Evolutionary conservation across 2,329 filamentous ascomycete species (phyloP).

Genomic region (Cladophialophora carrionii): DNA sequence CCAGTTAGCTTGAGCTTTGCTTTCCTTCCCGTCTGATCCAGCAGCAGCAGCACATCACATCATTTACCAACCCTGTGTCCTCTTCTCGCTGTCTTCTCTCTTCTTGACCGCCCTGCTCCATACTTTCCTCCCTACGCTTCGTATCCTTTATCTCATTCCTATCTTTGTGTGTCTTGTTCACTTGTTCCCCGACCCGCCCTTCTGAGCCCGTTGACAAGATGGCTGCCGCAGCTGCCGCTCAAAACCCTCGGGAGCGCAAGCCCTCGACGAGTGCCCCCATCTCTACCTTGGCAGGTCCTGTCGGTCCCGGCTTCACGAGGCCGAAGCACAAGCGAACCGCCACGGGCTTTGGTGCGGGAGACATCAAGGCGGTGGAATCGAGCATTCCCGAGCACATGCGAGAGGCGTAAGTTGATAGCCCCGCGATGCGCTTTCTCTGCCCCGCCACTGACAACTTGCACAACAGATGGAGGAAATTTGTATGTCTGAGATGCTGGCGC

Average conservation of each 20-base stretch:
- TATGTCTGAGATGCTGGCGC: constrained; percentile 8
- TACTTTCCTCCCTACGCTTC: constrained; percentile 18
- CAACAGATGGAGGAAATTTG: constrained; percentile 60
- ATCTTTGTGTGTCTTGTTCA: constrained; percentile 20
- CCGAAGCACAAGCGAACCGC: constrained; percentile 98
- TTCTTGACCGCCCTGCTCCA: constrained; percentile 33
- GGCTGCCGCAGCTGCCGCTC: constrained; percentile 32
- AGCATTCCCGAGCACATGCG: constrained; percentile 86
- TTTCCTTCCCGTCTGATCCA: constrained; percentile 14
- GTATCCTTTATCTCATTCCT: constrained; percentile 26
- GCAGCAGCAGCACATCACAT: constrained; percentile 27
- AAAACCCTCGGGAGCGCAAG: constrained; percentile 69
- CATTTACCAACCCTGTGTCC: constrained; percentile 4
- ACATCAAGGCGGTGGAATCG: constrained; percentile 94
- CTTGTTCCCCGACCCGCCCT: neutral
- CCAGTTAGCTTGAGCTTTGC: constrained; percentile 13
- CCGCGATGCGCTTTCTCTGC: neutral
- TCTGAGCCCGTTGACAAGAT: constrained; percentile 18
- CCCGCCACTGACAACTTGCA: neutral
- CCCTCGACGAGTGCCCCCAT: constrained; percentile 82
- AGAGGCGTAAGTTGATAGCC: constrained; percentile 66
- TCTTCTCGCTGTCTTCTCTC: constrained; percentile 17
- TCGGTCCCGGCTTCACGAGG: constrained; percentile 82
- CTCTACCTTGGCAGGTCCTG: constrained; percentile 79
- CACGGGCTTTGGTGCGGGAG: constrained; percentile 84